These are phyloP conservation scores for Neopestalotiopsis rosae DNA, from an alignment of 2,329 filamentous ascomycete species.

Conservation along the genomic window DNA sequence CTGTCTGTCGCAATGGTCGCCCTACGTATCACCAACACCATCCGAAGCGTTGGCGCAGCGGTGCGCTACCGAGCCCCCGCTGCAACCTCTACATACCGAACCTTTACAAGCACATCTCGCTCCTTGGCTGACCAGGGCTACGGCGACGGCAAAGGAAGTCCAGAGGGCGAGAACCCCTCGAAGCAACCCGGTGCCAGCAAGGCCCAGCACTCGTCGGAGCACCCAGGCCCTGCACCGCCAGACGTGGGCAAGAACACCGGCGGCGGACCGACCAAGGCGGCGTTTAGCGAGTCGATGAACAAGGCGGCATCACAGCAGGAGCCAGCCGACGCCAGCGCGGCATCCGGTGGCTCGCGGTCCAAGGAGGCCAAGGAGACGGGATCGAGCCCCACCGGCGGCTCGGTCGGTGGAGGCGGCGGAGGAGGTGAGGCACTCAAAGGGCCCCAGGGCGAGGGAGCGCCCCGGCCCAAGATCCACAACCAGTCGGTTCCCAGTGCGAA, in stretches of 20 bases:
- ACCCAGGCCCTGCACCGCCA: conserved; percentile 48
- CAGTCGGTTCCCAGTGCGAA: conserved; percentile 45
- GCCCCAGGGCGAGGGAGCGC: conserved; percentile 36
- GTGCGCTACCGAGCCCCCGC: conserved; percentile 27
- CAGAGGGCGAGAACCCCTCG: conserved; percentile 41
- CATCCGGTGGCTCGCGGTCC: conserved; percentile 44
- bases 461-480: conserved; percentile 59
- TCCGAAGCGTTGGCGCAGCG: conserved; percentile 28
- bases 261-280: conserved; percentile 40
- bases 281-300: conserved; percentile 30
- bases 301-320: conserved; percentile 26
- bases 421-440: conserved; percentile 40
- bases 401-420: conserved; percentile 29
- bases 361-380: conserved; percentile 46
- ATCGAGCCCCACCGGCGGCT: conserved; percentile 34
- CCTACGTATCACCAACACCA: conserved; percentile 32
- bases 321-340: conserved; percentile 39
- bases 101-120: conserved; percentile 28
- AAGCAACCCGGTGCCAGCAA: conserved; percentile 38
- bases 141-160: conserved; percentile 45
- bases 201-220: conserved; percentile 42
- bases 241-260: conserved; percentile 44
- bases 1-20: conserved; percentile 30
- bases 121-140: conserved; percentile 38
- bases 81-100: conserved; percentile 23